phyloP scores from a whole-genome alignment of 148 eudicot genomes.

The Diospyros kaki region DNA sequence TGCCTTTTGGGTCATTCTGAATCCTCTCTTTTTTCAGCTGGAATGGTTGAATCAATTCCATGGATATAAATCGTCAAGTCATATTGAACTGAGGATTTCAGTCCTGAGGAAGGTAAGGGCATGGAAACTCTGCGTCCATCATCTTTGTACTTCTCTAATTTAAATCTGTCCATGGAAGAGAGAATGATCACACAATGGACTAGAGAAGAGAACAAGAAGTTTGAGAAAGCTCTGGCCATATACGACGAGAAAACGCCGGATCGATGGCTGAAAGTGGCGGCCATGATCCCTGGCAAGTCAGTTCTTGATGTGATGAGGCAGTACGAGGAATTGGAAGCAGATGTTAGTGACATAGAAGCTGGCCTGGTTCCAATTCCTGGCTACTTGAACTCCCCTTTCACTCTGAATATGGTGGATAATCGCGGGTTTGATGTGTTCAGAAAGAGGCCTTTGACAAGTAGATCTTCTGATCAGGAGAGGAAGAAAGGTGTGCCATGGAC shows the following conservation, averaged over 20 bases:
- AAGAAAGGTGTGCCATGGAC: constrained; percentile 98
- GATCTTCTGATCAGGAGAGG: constrained; percentile 70
- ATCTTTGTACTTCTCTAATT: constrained; percentile 27
- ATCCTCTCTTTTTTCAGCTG: neutral
- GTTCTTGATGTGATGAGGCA: constrained; percentile 62
- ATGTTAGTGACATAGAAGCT: constrained; percentile 81
- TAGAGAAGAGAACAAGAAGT: constrained; percentile 82
- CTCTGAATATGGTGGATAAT: constrained; percentile 50
- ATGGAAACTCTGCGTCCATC: constrained; percentile 47
- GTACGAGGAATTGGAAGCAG: constrained; percentile 59
- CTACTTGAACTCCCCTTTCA: constrained; percentile 52
- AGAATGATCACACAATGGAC: constrained; percentile 56
- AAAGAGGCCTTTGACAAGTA: constrained; percentile 30
- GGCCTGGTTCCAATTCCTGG: constrained; percentile 84
- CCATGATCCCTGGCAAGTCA: constrained; percentile 74
- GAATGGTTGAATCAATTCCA: constrained; percentile 2
- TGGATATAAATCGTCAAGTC: neutral
- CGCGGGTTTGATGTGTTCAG: constrained; percentile 30
- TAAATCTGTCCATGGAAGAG: constrained; percentile 35
- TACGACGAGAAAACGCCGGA: constrained; percentile 65
- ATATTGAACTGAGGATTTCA: constrained; percentile 1
- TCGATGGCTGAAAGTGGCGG: constrained; percentile 72
- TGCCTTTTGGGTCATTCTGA: neutral
- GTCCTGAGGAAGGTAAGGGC: neutral
- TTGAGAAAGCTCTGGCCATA: constrained; percentile 79